Conservation (phyloP, 495 filamentous ascomycete species). For the Aspergillus olivimuriae region DNA sequence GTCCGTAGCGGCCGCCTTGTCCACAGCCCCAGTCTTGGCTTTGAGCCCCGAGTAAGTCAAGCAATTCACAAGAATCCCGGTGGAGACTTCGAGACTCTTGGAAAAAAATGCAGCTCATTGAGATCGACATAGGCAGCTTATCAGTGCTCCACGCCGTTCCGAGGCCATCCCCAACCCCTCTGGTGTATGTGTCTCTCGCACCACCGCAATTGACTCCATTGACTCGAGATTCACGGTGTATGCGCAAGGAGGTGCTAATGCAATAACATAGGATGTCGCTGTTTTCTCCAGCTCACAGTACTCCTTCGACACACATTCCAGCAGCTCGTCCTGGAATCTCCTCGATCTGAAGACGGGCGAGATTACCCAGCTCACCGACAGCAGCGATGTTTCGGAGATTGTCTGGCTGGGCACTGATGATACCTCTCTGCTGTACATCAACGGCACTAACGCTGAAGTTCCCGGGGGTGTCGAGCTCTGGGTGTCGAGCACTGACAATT, state of each 20-base stretch:
- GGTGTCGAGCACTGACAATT: conserved; percentile 26
- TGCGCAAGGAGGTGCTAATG: too few relatives aligned
- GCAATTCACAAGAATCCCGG: too few relatives aligned
- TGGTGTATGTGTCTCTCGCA: not conserved
- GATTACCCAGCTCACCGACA: conserved; percentile 29
- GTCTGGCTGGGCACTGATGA: conserved; percentile 36
- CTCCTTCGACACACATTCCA: conserved; percentile 36
- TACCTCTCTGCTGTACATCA: conserved; percentile 41
- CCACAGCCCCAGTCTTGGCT: conserved; percentile 11
- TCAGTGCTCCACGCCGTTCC: conserved; percentile 29
- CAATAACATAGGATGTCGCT: conserved; percentile 22
- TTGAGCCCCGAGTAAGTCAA: conserved; percentile 19
- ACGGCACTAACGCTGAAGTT: conserved; percentile 36
- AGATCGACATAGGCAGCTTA: conserved; percentile 18
- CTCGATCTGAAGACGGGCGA: conserved; percentile 35
- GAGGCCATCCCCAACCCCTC: conserved; percentile 33
- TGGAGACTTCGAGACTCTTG: too few relatives aligned
- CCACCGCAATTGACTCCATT: not conserved
- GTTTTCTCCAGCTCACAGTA: conserved; percentile 36
- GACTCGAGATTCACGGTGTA: too few relatives aligned
- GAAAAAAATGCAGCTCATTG: too few relatives aligned
- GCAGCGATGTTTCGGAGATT: conserved; percentile 39
- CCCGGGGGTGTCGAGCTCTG: conserved; percentile 39
- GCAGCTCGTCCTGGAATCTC: conserved; percentile 27
- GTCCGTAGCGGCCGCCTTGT: conserved; percentile 9